Percentiles rank a stretch among this genome's conserved stretches.
Evolutionary conservation across 164 flowering plant genomes (phyloP).

Genomic region (Tetrastigma voinierianum): DNA sequence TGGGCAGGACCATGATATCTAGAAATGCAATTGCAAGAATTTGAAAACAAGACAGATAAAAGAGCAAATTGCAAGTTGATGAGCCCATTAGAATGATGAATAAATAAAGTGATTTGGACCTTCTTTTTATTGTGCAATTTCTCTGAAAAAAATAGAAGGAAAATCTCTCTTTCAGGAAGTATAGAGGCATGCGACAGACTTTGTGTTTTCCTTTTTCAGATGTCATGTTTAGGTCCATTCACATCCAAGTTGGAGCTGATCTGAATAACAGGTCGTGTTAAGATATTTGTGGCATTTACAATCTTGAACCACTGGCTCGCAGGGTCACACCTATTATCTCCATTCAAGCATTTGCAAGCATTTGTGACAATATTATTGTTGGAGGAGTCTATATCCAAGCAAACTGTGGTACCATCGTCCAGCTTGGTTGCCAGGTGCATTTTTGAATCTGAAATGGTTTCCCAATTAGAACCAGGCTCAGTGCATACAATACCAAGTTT

Average conservation of each 20-base stretch:
- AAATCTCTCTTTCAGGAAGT: too few relatives aligned
- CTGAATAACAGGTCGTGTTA: not conserved
- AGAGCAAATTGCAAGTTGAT: too few relatives aligned
- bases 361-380: slow-evolving; percentile 43
- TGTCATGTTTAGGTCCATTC: not conserved
- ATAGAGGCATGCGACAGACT: too few relatives aligned
- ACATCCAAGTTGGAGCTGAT: not conserved
- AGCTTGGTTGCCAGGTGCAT: slow-evolving; percentile 60
- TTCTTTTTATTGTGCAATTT: too few relatives aligned
- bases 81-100: too few relatives aligned
- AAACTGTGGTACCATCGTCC: slow-evolving; percentile 29
- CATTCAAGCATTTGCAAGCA: slow-evolving; percentile 56
- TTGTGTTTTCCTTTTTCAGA: too few relatives aligned
- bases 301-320: slow-evolving; percentile 84
- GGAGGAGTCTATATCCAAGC: slow-evolving; percentile 70
- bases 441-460: slow-evolving; percentile 54
- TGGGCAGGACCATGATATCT: too few relatives aligned
- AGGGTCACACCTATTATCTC: slow-evolving; percentile 58
- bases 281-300: slow-evolving; percentile 42
- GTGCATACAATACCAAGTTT: slow-evolving; percentile 43
- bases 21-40: too few relatives aligned
- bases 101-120: too few relatives aligned
- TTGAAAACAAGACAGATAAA: too few relatives aligned
- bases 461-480: slow-evolving; percentile 50
- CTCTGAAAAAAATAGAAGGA: too few relatives aligned